These are phyloP conservation scores for Podospora pseudopauciseta DNA, from an alignment of 495 filamentous ascomycete species.

Conservation along the genomic window DNA sequence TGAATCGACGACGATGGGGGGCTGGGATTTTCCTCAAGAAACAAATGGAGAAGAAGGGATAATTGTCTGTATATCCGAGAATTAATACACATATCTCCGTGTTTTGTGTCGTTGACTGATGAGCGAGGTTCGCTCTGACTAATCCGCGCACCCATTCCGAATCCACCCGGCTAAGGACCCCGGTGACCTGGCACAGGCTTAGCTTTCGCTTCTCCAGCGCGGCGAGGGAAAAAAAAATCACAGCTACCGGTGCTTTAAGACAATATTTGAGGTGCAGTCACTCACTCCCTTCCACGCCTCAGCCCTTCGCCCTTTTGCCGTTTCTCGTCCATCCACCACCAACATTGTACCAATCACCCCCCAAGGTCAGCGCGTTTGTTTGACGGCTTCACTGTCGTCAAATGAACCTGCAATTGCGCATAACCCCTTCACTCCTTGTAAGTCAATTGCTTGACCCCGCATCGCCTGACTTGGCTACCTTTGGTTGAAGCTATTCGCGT, in stretches of 20 bases:
- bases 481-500: neutral
- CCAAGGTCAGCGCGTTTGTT: constrained; percentile 55
- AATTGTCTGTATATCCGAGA: neutral
- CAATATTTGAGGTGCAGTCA: constrained; percentile 9
- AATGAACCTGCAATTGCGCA: constrained; percentile 63
- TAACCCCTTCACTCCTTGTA: constrained; percentile 44
- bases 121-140: neutral
- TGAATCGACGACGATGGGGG: neutral
- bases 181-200: neutral
- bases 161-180: constrained; percentile 11
- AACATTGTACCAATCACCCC: constrained; percentile 24
- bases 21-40: neutral
- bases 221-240: constrained; percentile 5
- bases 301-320: constrained; percentile 16
- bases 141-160: constrained; percentile 5
- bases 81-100: neutral
- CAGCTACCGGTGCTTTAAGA: neutral
- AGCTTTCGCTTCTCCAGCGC: neutral
- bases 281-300: constrained; percentile 19
- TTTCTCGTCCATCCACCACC: constrained; percentile 15
- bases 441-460: constrained; percentile 26
- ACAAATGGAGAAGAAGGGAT: neutral
- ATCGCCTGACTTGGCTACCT: neutral
- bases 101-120: neutral
- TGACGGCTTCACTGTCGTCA: constrained; percentile 60